Base-by-base conservation (phyloP, 2,329 filamentous ascomycete species). In the Rhinocladiella mackenziei region DNA sequence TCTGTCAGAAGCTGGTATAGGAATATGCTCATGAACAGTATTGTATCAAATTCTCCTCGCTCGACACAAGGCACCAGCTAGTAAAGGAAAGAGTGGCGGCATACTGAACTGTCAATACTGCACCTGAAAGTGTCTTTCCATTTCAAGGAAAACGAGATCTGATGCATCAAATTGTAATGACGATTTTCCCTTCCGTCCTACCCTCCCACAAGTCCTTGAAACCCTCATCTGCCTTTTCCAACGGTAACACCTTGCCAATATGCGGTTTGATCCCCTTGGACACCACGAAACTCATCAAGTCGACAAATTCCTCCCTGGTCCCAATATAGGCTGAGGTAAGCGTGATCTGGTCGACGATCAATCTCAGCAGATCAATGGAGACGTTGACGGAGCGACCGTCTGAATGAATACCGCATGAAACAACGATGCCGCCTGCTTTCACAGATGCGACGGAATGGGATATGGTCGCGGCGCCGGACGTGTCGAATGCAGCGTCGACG, bases 401-500 rank as follows among this genome's bases (percentile, higher is more conserved):
- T 7, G 48, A 51, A 26, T 51, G 48, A n/a, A 47, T 44, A 3
- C 48, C 48, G 30, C 48, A 51, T 5, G 44, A 43, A 25, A 51
- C 48, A 8, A 51, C 40, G 6, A 31, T 46, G 3, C 48, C 48
- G 4, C 48, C 48, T 15, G 48, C 39, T 37, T 48, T 51, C 9
- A 44, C 43, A 5, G 39, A 47, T 5, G 30, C 26, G 10, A 51
- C 11, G 5, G 48, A 51, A 17, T 51, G 43, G 14, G 39, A 37
- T n/a, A 51, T 47, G 9, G 48, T 48, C 19, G 43, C 37, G 9
- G 48, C 38, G 14, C 48, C 48, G 8, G 48, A 44, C 4, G 39
- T 34, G 28, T 51, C 48, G 32, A 51, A 51, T 8, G 40, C 48
- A n/a, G 48, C 48, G 35, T 51, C 48, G 11, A 51, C 48, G 14